Percentiles rank a stretch among this genome's conserved stretches.
Evolutionary conservation across 345 rosid species (phyloP).

Genomic region (Eucalyptus camaldulensis): DNA sequence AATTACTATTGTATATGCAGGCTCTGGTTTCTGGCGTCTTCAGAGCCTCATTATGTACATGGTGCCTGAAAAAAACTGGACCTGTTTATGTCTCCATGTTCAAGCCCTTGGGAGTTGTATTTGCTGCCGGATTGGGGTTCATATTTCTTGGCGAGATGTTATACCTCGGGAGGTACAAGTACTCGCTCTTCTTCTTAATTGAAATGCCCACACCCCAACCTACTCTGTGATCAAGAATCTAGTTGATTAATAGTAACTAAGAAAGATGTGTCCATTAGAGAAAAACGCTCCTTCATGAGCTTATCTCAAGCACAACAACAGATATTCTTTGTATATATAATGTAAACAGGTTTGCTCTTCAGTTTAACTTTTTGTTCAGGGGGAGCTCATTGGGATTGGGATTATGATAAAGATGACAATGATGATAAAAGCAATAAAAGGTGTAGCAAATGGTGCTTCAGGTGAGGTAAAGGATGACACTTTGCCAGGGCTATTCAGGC

Average conservation of each 20-base stretch:
- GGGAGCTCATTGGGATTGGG: background rate
- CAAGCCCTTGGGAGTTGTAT: conserved; percentile 50
- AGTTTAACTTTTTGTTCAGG: background rate
- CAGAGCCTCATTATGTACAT: conserved; percentile 33
- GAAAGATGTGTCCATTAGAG: background rate
- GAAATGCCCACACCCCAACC: background rate
- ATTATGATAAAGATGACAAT: background rate
- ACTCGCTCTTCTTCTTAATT: background rate
- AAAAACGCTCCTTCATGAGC: background rate
- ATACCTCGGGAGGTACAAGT: conserved; percentile 38
- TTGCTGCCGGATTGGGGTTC: conserved; percentile 31
- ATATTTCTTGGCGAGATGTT: conserved; percentile 29
- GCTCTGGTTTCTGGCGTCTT: conserved; percentile 2
- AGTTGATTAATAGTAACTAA: background rate
- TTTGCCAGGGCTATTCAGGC: background rate
- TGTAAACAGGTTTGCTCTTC: background rate
- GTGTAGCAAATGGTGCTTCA: background rate
- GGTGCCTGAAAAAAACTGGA: conserved; percentile 48
- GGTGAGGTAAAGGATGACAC: background rate
- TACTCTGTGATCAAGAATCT: background rate
- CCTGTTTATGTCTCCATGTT: conserved; percentile 63
- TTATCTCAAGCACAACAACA: background rate
- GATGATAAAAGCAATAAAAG: background rate
- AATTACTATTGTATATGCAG: background rate
- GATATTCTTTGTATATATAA: background rate